A percentile compares a stretch with the other conserved stretches of the same genome.
These are phyloP conservation scores for Saccharomycopsis oosterbeekiorum DNA, from an alignment of 805 yeast genomes.

Conservation along the genomic window DNA sequence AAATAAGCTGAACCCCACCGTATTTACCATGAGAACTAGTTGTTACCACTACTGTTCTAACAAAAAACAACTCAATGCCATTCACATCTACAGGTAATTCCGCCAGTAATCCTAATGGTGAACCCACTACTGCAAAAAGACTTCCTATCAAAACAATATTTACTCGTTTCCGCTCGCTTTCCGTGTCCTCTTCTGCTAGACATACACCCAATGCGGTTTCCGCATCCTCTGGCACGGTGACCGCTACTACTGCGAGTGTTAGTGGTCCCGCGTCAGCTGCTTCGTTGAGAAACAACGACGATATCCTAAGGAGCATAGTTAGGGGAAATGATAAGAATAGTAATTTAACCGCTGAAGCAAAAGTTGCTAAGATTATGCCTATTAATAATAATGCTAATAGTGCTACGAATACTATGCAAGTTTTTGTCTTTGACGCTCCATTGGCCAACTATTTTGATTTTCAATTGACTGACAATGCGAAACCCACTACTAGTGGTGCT, in stretches of 20 bases:
- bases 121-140: not conserved
- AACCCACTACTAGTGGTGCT: too few relatives aligned
- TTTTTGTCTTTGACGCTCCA: not conserved
- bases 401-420: not conserved
- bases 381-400: not conserved
- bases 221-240: not conserved
- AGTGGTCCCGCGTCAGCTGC: not conserved
- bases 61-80: not conserved
- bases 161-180: not conserved
- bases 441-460: not conserved
- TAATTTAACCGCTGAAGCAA: too few relatives aligned
- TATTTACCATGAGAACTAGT: not conserved
- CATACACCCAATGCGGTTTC: not conserved
- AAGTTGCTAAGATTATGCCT: not conserved
- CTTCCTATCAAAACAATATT: not conserved
- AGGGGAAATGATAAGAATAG: not conserved
- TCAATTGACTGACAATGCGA: not conserved
- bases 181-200: not conserved
- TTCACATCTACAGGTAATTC: not conserved
- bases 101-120: not conserved
- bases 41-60: not conserved
- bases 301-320: not conserved
- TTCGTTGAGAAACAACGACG: not conserved
- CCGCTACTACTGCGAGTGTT: not conserved
- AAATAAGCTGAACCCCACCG: too few relatives aligned